Evolutionary conservation across 2,329 filamentous ascomycete genomes (phyloP).

Genomic region (Colletotrichum sp.): DNA sequence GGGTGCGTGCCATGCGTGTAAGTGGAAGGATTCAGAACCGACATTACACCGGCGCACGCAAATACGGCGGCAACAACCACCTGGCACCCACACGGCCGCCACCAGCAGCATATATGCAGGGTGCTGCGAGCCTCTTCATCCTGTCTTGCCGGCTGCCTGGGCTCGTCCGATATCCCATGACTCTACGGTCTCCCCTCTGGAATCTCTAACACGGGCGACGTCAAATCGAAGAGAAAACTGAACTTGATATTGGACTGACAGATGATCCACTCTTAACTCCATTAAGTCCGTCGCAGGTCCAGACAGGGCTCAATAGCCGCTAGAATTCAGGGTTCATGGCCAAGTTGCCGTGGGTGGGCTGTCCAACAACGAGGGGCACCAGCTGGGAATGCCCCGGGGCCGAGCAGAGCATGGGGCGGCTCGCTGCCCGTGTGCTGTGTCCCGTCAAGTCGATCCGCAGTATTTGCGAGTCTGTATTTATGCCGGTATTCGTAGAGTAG

Average conservation of each 20-base stretch:
- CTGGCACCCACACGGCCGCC: not conserved
- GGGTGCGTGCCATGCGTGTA: not conserved
- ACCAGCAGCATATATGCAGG: not conserved
- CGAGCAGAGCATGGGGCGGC: not conserved
- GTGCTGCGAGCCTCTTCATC: not conserved
- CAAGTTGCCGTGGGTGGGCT: not conserved
- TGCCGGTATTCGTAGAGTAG: not conserved
- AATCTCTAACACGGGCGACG: not conserved
- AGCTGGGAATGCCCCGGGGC: not conserved
- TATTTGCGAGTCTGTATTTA: not conserved
- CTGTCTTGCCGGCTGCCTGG: not conserved
- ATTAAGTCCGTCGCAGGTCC: slow-evolving; percentile 16
- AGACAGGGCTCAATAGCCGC: not conserved
- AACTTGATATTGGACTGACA: not conserved
- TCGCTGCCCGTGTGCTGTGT: not conserved
- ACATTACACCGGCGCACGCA: not conserved
- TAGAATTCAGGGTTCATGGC: slow-evolving; percentile 2
- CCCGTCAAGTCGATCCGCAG: not conserved
- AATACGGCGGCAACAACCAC: not conserved
- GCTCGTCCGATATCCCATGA: not conserved
- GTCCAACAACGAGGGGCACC: not conserved
- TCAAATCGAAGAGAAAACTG: not conserved
- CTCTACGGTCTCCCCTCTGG: not conserved
- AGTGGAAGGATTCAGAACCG: not conserved
- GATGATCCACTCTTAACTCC: not conserved